Evolutionary conservation across 805 yeast species (phyloP), one percentile per base, ranked within the genome.

Genomic region (Jamesozyma jinghongensis): DNA sequence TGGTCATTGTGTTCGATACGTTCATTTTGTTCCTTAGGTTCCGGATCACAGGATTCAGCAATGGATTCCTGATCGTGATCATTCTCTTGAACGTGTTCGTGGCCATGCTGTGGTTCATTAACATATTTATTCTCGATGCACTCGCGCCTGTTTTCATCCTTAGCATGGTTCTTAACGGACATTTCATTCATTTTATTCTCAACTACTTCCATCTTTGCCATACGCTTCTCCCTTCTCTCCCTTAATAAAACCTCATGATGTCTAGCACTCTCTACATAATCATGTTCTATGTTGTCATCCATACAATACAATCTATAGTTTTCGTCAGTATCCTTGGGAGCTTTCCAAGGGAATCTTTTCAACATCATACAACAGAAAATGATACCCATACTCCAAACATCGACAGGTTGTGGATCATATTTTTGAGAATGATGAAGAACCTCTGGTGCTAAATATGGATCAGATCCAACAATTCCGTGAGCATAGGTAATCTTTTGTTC

Each of bases 391-490:
- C 92, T 82, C 94, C 94, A 84, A 29, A 84, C 71, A 62, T 84
- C 94, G 19, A 80, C 87, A 19, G 74, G 73, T 55, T 76, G 77
- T 4, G 94, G 87, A 57, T 84, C 86, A 56, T 82, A 84, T 26
- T 70, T 70, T 26, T 53, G 53, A 3, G 57, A 46, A 3, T 71
- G 62, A 7, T 63, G 52, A 39, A 80, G 63, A 14, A 82, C 86
- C 61, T 84, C 94, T 0, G 94, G 94, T 0, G 92, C 90, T 50
- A 84, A 68, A 57, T 84, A 84, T 4, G 94, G 94, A 61, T 84
- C 94, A 8, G 85, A 77, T 5, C 94, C 94, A 42, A 83, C 88
- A 43, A 84, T 74, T 3, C 90, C 92, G 51, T 74, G 84, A 4
- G 83, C 75, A 53, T 69, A 67, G 14, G 74, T 77, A n/a, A 71